These are phyloP conservation scores for Cryphonectria naterciae DNA, from an alignment of 2,329 filamentous ascomycete genomes.

Conservation along the genomic window DNA sequence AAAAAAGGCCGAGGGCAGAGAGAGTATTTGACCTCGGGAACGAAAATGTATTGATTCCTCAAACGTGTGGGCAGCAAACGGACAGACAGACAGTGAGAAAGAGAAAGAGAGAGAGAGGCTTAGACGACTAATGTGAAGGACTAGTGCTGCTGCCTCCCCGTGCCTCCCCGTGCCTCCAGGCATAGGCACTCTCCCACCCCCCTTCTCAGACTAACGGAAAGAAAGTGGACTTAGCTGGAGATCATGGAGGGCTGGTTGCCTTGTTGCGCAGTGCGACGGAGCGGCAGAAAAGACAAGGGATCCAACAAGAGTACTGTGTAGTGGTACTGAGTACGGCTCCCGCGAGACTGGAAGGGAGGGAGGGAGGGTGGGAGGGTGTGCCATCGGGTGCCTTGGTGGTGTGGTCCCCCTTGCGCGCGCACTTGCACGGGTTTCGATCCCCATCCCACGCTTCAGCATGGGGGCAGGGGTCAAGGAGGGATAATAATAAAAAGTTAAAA, in stretches of 20 bases:
- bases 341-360: not conserved
- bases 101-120: slow-evolving; percentile 18
- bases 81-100: slow-evolving; percentile 21
- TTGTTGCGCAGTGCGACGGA: slow-evolving; percentile 18
- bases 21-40: slow-evolving; percentile 27
- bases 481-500: not conserved
- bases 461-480: not conserved
- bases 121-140: slow-evolving; percentile 12
- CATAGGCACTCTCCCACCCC: slow-evolving; percentile 11
- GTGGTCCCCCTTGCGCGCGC: slow-evolving; percentile 2
- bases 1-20: slow-evolving; percentile 24
- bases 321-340: slow-evolving; percentile 16
- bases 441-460: slow-evolving; percentile 14
- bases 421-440: slow-evolving; percentile 12
- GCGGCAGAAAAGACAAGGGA: slow-evolving; percentile 21
- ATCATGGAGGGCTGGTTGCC: slow-evolving; percentile 25
- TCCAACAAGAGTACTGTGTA: slow-evolving; percentile 11
- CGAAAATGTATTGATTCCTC: slow-evolving; percentile 31
- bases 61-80: slow-evolving; percentile 29
- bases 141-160: slow-evolving; percentile 26
- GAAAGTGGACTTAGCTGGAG: slow-evolving; percentile 18
- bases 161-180: slow-evolving; percentile 7
- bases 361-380: not conserved
- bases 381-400: not conserved
- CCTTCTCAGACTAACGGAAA: slow-evolving; percentile 6